These are phyloP conservation scores for Gyromitra esculenta DNA, from an alignment of 2,329 filamentous ascomycete species.

Conservation along the genomic window DNA sequence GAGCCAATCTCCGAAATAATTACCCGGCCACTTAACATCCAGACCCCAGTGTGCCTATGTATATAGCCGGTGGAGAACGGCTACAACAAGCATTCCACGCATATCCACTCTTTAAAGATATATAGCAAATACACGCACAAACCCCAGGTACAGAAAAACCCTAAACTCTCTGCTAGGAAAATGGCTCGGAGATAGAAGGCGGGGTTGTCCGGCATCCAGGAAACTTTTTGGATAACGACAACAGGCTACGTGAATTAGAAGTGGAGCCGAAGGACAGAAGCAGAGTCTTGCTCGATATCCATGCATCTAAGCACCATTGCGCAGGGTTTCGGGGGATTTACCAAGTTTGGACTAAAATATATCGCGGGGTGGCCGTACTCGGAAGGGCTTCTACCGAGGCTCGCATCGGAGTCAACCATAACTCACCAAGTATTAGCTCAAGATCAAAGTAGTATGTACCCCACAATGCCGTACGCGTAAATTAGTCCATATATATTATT, in stretches of 20 bases:
- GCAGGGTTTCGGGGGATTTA: not conserved
- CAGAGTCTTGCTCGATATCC: not conserved
- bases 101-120: not conserved
- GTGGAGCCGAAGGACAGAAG: conserved; percentile 59
- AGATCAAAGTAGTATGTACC: too few species aligned
- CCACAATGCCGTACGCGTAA: too few species aligned
- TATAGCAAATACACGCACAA: not conserved
- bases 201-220: not conserved
- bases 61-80: not conserved
- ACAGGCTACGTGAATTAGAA: not conserved
- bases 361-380: not conserved
- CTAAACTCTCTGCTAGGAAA: not conserved
- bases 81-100: not conserved
- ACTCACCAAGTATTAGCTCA: too few species aligned
- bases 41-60: not conserved
- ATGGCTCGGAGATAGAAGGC: not conserved
- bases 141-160: not conserved
- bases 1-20: not conserved
- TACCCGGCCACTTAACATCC: not conserved
- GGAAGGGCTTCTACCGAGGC: not conserved
- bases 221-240: not conserved
- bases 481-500: too few species aligned
- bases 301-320: not conserved
- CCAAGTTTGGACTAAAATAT: not conserved
- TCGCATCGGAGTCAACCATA: not conserved